Base-by-base conservation (phyloP, 345 rosid species). In the Arabidopsis suecica region DNA sequence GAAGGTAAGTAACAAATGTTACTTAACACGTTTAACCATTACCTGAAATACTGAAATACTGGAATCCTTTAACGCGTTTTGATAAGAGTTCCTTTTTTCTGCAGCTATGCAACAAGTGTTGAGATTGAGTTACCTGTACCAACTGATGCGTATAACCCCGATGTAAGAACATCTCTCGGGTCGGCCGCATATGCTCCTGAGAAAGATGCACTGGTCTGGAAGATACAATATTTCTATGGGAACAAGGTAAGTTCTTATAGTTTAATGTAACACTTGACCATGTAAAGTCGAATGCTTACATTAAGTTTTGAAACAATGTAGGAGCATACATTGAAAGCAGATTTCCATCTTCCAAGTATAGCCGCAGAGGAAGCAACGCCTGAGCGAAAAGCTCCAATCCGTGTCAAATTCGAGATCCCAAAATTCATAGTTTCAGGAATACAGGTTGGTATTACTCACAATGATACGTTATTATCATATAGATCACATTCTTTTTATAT, bases 391-490 rank as follows among this genome's bases (percentile, higher is more conserved):
- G 96, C 96, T 77, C 98, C 98, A 0, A 85, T 93, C 41, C 88
- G 97, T 22, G 96, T 93, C 74, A 93, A 88, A 86, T 93, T 93
- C 47, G 98, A 93, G 85, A 93, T 93, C 58, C 98, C 97, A 36
- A 91, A 93, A 66, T 93, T 93, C 83, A 93, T 93, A 18, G 94
- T 93, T 61, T 93, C 98, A 12, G 98, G 98, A 66, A 86, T 89
- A 69, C 94, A 89, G 94, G 94, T 89, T 53, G 40, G 71, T 63
- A 13, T 58, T 42, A 36, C 41, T 41, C 3, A 49, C n/a, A 47
- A 1, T 59, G 61, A 61, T 53, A 6, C 12, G 40, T 10, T 34
- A 22, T 9, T 5, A 45, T 70, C 44, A 33, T 51, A 41, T 42
- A 36, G 0, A 5, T 9, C 5, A 5, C 18, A 16, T 32, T 12